Percentiles rank a stretch among this genome's conserved stretches.
phyloP scores from a whole-genome alignment of 139 green algal genomes.

The Tetradesmus obliquus region DNA sequence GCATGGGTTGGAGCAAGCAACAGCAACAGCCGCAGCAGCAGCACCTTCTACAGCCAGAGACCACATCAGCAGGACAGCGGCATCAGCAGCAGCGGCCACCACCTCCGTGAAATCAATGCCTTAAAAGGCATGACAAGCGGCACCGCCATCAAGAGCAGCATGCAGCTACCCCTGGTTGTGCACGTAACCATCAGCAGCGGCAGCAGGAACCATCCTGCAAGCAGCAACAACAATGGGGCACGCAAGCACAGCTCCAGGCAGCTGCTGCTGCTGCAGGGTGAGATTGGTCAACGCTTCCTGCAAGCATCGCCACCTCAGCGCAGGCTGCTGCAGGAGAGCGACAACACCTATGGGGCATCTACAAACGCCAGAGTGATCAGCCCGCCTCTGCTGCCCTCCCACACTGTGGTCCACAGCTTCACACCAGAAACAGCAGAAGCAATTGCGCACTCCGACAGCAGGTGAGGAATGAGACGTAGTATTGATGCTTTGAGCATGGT shows the following conservation, averaged over 20 bases:
- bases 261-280: neutral
- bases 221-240: no score
- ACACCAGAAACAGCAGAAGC: neutral
- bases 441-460: neutral
- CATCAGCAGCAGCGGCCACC: no score
- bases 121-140: no score
- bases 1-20: neutral
- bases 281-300: neutral
- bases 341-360: neutral
- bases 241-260: neutral
- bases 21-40: neutral
- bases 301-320: neutral
- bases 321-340: neutral
- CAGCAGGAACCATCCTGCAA: neutral
- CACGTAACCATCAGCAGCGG: neutral
- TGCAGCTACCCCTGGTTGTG: no score
- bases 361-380: neutral
- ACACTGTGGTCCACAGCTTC: neutral
- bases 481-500: no score
- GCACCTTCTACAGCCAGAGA: neutral
- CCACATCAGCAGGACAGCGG: no score
- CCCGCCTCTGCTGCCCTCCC: neutral
- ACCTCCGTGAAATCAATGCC: no score
- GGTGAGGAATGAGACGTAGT: neutral
- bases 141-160: no score